Evolutionary conservation across 805 yeast species (phyloP).

Genomic region (Kuraishia cidri): DNA sequence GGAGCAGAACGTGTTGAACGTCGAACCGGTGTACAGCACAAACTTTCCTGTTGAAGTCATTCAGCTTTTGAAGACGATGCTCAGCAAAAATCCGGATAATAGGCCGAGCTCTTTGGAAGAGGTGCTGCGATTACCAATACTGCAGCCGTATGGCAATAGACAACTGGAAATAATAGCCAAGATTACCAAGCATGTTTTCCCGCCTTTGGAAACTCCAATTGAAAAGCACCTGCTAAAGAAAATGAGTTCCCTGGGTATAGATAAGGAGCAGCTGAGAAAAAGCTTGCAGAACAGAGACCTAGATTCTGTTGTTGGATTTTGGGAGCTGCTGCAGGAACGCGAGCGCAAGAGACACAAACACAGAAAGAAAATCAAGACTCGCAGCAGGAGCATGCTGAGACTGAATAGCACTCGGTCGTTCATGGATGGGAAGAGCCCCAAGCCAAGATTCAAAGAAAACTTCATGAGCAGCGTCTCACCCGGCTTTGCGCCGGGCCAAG

Average conservation of each 20-base stretch:
- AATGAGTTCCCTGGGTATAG: constrained; percentile 53
- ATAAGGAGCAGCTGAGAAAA: constrained; percentile 46
- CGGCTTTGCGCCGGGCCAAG: no score
- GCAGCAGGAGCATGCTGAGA: constrained; percentile 20
- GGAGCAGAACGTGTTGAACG: constrained; percentile 48
- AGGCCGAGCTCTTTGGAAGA: constrained; percentile 48
- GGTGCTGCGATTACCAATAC: constrained; percentile 41
- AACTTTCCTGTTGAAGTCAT: constrained; percentile 40
- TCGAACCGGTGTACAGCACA: constrained; percentile 49
- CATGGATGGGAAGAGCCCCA: constrained; percentile 1
- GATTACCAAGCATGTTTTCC: constrained; percentile 8
- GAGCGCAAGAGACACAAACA: constrained; percentile 28
- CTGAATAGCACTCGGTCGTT: constrained; percentile 12
- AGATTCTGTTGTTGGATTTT: constrained; percentile 68
- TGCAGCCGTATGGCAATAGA: constrained; percentile 33
- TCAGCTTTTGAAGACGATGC: constrained; percentile 39
- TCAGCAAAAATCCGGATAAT: constrained; percentile 54
- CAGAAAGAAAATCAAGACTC: constrained; percentile 7
- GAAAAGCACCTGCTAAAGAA: constrained; percentile 57
- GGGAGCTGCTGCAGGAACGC: constrained; percentile 56
- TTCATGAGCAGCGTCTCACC: no score
- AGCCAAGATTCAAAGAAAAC: no score
- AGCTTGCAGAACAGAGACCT: constrained; percentile 52
- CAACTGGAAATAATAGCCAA: constrained; percentile 30
- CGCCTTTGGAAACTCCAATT: constrained; percentile 20